phyloP scores from a whole-genome alignment of 164 flowering plant genomes.

The Santalum album region DNA sequence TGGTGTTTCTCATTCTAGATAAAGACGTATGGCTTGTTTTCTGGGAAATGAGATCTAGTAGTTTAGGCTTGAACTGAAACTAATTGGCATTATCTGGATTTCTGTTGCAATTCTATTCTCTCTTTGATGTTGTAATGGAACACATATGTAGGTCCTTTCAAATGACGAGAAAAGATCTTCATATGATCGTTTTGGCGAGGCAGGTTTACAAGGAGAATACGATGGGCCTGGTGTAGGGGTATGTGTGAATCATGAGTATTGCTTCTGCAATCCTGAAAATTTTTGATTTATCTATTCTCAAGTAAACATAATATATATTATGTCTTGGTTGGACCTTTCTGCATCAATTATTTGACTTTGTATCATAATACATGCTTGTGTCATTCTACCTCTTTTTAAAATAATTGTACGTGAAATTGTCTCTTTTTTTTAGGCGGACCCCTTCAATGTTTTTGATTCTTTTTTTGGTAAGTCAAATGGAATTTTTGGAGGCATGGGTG shows the following conservation, averaged over 20 bases:
- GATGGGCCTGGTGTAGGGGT: constrained; percentile 51
- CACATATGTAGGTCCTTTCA: constrained; percentile 74
- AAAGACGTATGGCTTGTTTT: no score
- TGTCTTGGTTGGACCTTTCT: no score
- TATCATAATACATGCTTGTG: no score
- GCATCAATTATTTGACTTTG: no score
- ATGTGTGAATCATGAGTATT: constrained; percentile 7
- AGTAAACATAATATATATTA: no score
- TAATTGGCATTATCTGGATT: not conserved
- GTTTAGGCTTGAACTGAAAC: no score
- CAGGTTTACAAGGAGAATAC: constrained; percentile 63
- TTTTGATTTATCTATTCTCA: no score
- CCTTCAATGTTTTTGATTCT: constrained; percentile 71
- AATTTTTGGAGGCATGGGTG: constrained; percentile 57
- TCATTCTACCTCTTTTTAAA: no score
- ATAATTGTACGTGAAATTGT: no score
- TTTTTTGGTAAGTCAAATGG: constrained; percentile 67
- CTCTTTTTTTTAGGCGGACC: constrained; percentile 55
- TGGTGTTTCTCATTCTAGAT: no score
- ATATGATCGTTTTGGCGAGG: constrained; percentile 96
- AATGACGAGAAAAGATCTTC: constrained; percentile 80
- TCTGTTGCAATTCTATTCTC: not conserved
- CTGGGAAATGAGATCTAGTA: no score
- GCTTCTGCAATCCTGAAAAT: no score
- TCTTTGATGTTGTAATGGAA: constrained; percentile 19